phyloP scores from a whole-genome alignment of 2,329 filamentous ascomycete genomes.

The Botrytis fragariae region DNA sequence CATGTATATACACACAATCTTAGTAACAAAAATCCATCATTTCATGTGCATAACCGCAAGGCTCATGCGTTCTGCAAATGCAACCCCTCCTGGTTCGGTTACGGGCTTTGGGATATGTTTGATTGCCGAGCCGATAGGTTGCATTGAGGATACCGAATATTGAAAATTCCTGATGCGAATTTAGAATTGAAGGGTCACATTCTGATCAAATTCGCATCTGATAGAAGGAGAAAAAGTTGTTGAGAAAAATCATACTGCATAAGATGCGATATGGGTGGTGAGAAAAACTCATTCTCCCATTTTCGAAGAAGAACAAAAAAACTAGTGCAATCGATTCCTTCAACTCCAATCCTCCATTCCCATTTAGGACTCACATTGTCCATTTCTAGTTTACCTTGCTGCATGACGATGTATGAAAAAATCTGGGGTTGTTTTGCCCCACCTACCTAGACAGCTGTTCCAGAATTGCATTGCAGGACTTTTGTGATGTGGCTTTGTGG shows the following conservation, averaged over 20 bases:
- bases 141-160: neutral
- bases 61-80: neutral
- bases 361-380: neutral
- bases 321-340: neutral
- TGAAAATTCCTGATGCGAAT: neutral
- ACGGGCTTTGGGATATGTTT: neutral
- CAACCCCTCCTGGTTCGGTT: neutral
- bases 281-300: neutral
- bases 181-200: neutral
- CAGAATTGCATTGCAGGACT: neutral
- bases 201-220: neutral
- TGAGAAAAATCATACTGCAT: neutral
- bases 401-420: neutral
- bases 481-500: neutral
- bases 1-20: neutral
- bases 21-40: neutral
- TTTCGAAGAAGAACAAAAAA: neutral
- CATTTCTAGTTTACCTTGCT: neutral
- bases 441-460: neutral
- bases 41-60: neutral
- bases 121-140: neutral
- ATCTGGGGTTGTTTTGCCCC: neutral
- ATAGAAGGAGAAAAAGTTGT: neutral
- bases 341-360: neutral
- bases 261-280: neutral